Conservation (phyloP, 2,329 filamentous ascomycete genomes). For the Plectosphaerella plurivora region DNA sequence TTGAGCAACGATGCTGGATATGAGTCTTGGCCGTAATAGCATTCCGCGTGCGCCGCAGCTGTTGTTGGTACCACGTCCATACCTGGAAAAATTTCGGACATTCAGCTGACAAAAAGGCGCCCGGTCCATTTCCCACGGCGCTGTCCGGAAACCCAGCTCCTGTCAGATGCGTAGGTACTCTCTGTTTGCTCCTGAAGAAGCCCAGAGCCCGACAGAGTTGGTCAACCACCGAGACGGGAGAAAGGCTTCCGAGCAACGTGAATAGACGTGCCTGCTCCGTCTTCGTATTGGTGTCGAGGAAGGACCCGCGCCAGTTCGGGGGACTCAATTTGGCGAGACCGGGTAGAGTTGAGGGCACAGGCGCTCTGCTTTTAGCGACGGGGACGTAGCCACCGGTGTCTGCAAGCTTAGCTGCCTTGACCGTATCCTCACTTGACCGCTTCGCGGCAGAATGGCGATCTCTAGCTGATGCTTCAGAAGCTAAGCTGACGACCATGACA, state of each 20-base stretch:
- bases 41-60: background rate
- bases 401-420: conserved; percentile 51
- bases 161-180: conserved; percentile 45
- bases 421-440: conserved; percentile 57
- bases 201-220: conserved; percentile 58
- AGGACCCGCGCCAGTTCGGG: too few relatives aligned
- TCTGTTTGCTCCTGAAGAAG: conserved; percentile 60
- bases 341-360: background rate
- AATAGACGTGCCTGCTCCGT: conserved; percentile 56
- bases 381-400: conserved; percentile 50
- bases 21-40: background rate
- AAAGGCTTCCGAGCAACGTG: conserved; percentile 49
- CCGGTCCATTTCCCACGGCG: conserved; percentile 50
- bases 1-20: too few relatives aligned
- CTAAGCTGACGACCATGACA: conserved; percentile 57
- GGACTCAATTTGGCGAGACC: background rate
- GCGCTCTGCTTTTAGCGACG: conserved; percentile 32
- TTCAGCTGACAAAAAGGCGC: conserved; percentile 57
- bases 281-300: conserved; percentile 41
- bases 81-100: conserved; percentile 57
- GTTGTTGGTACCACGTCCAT: conserved; percentile 6
- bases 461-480: conserved; percentile 37
- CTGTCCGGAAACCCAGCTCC: conserved; percentile 52
- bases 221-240: conserved; percentile 54
- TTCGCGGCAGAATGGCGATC: conserved; percentile 52